A percentile compares a stretch with the other conserved stretches of the same genome.
Conservation (phyloP, 2,329 filamentous ascomycete species). For the Leptographium lundbergii region DNA sequence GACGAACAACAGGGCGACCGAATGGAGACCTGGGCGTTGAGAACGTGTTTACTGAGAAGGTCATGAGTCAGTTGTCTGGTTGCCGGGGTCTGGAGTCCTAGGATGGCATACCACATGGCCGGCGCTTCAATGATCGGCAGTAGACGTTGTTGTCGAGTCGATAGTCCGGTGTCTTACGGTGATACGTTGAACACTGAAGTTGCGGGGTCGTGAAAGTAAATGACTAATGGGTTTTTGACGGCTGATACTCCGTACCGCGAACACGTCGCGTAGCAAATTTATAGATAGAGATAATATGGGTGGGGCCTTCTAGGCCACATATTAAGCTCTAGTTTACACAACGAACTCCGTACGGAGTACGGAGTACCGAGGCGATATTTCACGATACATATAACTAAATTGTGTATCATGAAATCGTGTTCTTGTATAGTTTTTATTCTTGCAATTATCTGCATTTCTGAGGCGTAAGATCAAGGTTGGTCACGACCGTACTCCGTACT, state of each 20-base stretch:
- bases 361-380: too few species aligned
- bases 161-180: neutral
- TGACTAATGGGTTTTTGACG: neutral
- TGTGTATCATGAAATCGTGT: too few species aligned
- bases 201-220: neutral
- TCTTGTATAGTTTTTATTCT: too few species aligned
- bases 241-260: neutral
- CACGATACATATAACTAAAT: too few species aligned
- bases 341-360: too few species aligned
- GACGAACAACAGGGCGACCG: conserved; percentile 83
- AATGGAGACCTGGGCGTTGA: conserved; percentile 96
- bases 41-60: conserved; percentile 71
- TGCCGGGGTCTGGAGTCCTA: neutral
- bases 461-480: too few species aligned
- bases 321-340: neutral
- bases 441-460: too few species aligned
- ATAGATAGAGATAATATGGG: neutral
- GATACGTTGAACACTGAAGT: neutral
- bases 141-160: neutral
- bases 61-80: neutral
- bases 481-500: too few species aligned
- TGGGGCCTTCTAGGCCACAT: neutral
- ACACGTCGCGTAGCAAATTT: neutral
- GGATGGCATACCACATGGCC: conserved; percentile 1
- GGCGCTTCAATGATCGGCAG: too few species aligned